phyloP scores from a whole-genome alignment of 768 basidiomycete genomes.

The Lyophyllum semitale region DNA sequence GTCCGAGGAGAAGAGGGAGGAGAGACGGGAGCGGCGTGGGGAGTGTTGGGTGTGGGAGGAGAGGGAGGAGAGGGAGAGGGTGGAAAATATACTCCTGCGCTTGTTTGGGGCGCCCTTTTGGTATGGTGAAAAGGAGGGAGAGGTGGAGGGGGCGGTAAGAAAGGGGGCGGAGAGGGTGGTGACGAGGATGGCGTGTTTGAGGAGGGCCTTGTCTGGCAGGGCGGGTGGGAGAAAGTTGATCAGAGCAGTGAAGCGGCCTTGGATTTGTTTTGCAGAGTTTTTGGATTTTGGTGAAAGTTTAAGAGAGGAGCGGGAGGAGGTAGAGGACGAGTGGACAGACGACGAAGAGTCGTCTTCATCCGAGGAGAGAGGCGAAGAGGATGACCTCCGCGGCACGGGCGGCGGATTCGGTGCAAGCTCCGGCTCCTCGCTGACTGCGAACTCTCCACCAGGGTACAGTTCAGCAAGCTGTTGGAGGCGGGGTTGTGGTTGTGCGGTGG shows the following conservation, averaged over 20 bases:
- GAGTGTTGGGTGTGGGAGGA: neutral
- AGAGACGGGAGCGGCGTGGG: slow-evolving; percentile 11
- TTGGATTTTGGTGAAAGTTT: neutral
- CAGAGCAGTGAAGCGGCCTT: slow-evolving; percentile 40
- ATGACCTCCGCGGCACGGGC: neutral
- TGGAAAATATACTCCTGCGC: slow-evolving; percentile 6
- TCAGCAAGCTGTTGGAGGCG: slow-evolving; percentile 36
- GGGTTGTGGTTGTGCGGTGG: slow-evolving; percentile 6
- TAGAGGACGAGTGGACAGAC: neutral
- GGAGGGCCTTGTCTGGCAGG: slow-evolving; percentile 40
- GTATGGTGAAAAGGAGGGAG: neutral
- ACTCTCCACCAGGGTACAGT: slow-evolving; percentile 32
- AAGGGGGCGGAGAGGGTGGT: slow-evolving; percentile 42
- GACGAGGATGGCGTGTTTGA: slow-evolving; percentile 46
- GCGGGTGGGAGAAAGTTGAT: slow-evolving; percentile 43
- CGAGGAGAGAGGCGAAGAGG: neutral
- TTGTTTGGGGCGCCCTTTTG: neutral
- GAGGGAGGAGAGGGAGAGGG: slow-evolving; percentile 10
- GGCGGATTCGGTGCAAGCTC: slow-evolving; percentile 3
- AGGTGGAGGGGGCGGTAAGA: slow-evolving; percentile 21
- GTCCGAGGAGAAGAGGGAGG: slow-evolving; percentile 9
- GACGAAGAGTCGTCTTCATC: neutral
- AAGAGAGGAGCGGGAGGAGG: neutral
- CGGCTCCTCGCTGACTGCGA: slow-evolving; percentile 27
- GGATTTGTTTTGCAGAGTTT: neutral